Conservation (phyloP, 2,329 filamentous ascomycete genomes). For the Biscogniauxia marginata region DNA sequence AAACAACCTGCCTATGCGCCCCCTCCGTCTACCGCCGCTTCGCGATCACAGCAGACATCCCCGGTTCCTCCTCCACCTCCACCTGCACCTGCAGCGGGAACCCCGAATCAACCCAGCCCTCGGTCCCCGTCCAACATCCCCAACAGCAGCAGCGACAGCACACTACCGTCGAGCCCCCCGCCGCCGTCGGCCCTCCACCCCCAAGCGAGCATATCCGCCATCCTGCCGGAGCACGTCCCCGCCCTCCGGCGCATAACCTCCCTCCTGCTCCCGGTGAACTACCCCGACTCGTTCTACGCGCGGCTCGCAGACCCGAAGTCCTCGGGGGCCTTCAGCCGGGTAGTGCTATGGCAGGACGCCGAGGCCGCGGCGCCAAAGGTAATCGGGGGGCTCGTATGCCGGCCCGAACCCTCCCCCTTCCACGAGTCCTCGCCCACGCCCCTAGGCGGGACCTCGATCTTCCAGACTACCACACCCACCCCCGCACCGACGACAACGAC, state of each 20-base stretch:
- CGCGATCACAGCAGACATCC: neutral
- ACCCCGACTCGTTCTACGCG: constrained; percentile 63
- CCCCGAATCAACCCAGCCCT: constrained; percentile 12
- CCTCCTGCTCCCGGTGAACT: constrained; percentile 62
- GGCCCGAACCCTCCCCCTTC: constrained; percentile 52
- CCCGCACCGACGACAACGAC: constrained; percentile 3
- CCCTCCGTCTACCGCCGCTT: constrained; percentile 36
- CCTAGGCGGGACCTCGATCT: constrained; percentile 8
- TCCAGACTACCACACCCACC: too few species aligned
- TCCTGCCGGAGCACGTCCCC: constrained; percentile 52
- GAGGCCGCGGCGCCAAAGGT: constrained; percentile 43
- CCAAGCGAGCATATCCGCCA: constrained; percentile 52
- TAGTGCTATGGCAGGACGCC: constrained; percentile 56
- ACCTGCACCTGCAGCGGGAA: constrained; percentile 5
- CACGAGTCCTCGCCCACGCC: constrained; percentile 15
- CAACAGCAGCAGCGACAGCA: constrained; percentile 1
- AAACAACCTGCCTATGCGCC: constrained; percentile 44
- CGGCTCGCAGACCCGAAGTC: constrained; percentile 49
- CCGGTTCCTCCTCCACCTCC: constrained; percentile 12
- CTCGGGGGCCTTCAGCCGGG: constrained; percentile 56
- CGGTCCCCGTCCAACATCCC: constrained; percentile 4
- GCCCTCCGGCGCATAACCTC: constrained; percentile 64
- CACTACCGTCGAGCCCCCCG: constrained; percentile 8
- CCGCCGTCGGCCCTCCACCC: constrained; percentile 38
- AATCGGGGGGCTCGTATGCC: constrained; percentile 61